These are phyloP conservation scores for Hordeum marinum DNA, from an alignment of 176 grass and related monocot species.

Conservation along the genomic window DNA sequence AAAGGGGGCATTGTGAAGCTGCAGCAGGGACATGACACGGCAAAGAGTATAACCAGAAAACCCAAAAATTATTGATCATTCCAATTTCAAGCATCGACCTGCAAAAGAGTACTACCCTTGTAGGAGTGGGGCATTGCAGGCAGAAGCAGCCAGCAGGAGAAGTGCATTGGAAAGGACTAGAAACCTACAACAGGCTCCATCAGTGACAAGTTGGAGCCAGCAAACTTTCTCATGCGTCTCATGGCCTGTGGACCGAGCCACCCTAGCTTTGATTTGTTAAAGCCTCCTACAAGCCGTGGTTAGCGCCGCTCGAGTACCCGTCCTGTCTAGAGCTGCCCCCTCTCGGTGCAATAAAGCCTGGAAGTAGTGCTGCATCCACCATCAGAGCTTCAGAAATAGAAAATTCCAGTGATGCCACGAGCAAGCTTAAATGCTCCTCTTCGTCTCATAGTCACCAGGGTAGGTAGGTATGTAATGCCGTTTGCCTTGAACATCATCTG, in stretches of 20 bases:
- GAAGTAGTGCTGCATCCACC: not conserved
- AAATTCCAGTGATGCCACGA: constrained; percentile 17
- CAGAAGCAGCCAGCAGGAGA: constrained; percentile 48
- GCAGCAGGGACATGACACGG: not conserved
- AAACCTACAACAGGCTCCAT: not conserved
- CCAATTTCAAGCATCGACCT: not conserved
- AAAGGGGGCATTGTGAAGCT: not conserved
- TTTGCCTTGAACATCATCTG: not conserved
- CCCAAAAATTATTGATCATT: constrained; percentile 11
- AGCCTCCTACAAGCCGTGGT: constrained; percentile 23
- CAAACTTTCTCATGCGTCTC: constrained; percentile 61
- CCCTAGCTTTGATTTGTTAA: constrained; percentile 44
- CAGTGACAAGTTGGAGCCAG: constrained; percentile 43
- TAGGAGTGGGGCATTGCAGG: constrained; percentile 51
- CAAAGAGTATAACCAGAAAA: not conserved
- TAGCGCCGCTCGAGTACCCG: constrained; percentile 19
- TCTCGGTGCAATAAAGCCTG: constrained; percentile 23
- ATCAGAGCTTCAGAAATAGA: constrained; percentile 37
- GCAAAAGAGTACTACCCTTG: not conserved
- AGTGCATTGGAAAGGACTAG: constrained; percentile 34
- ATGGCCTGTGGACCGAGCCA: constrained; percentile 60
- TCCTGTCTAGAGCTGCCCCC: constrained; percentile 48
- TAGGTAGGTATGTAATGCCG: constrained; percentile 6
- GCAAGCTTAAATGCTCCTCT: constrained; percentile 13
- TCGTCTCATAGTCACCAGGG: constrained; percentile 25